Evolutionary conservation across 352 stramenopile genomes (phyloP), one percentile per base, ranked within the genome.

Genomic region (Phytopythium aichiense): DNA sequence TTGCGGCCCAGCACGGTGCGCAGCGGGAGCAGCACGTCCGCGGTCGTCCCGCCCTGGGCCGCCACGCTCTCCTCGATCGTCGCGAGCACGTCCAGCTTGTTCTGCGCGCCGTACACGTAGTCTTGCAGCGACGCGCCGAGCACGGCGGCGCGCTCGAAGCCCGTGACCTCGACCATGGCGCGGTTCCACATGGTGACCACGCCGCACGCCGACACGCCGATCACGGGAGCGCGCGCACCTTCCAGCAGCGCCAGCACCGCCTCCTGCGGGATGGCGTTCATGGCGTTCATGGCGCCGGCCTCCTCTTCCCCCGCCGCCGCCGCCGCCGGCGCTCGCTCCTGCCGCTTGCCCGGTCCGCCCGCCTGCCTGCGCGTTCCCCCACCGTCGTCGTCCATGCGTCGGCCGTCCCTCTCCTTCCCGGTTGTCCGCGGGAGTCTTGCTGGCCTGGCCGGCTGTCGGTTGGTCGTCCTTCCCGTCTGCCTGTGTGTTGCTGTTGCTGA

Each of bases 141-240:
- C 25, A 88, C 79, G 18, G 74, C 63, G 7, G 28, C 54, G 22
- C 61, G 58, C 31, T 71, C 55, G 42, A 86, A 87, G 49, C 83
- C 77, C 57, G 79, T 92, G 46, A 92, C 77, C 18, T 73, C 69
- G 52, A 60, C 74, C 67, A 88, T 66, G 40, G 69, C 71, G 40
- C 61, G 64, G 71, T 92, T 92, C 84, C 84, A 92, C 56, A 88
- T 63, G 61, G 71, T 84, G 54, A 92, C 76, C 48, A 63, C 12
- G 31, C 80, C 81, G 46, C 84, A 66, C 3, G 68, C 38, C 30
- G 77, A 73, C 31, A 92, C 69, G 43, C 78, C 84, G 18, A 92
- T 63, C 20, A 88, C 84, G 1, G 84, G 79, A 45, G 81, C 77
- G 56, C 88, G 88, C 28, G 86, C 82, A n/a, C 80, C 83, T 31